Evolutionary conservation across 164 flowering plant genomes (phyloP), one percentile per base, ranked within the genome.

Genomic region (Aristolochia californica): DNA sequence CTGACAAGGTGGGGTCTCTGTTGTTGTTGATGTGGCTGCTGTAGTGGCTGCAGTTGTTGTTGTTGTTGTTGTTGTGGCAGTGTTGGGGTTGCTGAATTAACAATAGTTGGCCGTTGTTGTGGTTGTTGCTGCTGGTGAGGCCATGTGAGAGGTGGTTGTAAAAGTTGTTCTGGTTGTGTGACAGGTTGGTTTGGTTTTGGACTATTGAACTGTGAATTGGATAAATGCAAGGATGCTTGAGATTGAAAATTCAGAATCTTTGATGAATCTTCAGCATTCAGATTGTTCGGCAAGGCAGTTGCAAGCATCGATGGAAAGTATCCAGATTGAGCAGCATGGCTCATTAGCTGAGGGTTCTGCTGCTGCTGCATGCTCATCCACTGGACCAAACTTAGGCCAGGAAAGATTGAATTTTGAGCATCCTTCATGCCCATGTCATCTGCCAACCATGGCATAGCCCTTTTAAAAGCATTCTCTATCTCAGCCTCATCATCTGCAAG

Each of bases 391-490:
- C 88, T 91, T 66, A 86, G 68, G 48, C 98, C 98, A 5, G 96
- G 91, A 51, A 85, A 84, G 27, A 85, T 69, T 11, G 95, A 77
- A 72, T 62, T 83, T 13, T 81, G 66, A 43, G 84, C 62, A 68
- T 88, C 93, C 71, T 83, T 91, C 63, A 83, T 75, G 60, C 90
- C 80, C 67, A 84, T 74, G 43, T 86, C 90, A 65, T 91, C 90
- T 15, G 78, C 84, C 57, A 91, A 75, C 96, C 98, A 91, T n/a
- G 98, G 96, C 88, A 91, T 82, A 11, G 83, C 85, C 65, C 87
- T 78, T 74, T 80, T 84, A 66, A 83, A 81, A 53, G 82, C 81
- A 71, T 77, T 84, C 68, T 85, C 97, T 17, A 85, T 66, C 25
- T 87, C 96, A 16, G 80, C 76, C 60, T 81, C 88, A 43, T 88